phyloP scores from a whole-genome alignment of 805 yeast genomes.

The Starmerella etchellsii region DNA sequence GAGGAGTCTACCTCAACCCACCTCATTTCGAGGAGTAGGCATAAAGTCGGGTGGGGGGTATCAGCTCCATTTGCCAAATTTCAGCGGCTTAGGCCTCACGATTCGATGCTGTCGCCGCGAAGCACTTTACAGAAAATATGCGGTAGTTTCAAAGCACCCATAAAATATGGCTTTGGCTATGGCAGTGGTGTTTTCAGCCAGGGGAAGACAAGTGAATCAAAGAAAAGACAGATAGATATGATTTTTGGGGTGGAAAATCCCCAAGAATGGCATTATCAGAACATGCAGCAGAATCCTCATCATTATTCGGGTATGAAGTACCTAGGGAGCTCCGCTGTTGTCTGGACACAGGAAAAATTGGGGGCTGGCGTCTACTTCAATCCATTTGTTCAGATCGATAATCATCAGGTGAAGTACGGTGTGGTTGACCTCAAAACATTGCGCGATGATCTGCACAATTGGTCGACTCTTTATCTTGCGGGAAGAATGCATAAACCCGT shows the following conservation, averaged over 20 bases:
- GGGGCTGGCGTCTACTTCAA: constrained; percentile 94
- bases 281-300: constrained; percentile 49
- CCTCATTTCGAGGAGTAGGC: too few species aligned
- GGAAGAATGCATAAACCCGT: constrained; percentile 95
- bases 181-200: constrained; percentile 91
- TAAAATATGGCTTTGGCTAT: constrained; percentile 76
- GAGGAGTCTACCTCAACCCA: too few species aligned
- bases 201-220: constrained; percentile 33
- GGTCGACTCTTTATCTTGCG: constrained; percentile 78
- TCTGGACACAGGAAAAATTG: constrained; percentile 41
- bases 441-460: constrained; percentile 58
- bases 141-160: constrained; percentile 54
- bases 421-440: constrained; percentile 53
- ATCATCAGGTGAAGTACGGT: constrained; percentile 68
- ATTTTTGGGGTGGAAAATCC: constrained; percentile 71
- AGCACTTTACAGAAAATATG: constrained; percentile 34
- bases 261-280: constrained; percentile 60
- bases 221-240: constrained; percentile 59
- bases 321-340: constrained; percentile 47
- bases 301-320: constrained; percentile 64
- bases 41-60: too few species aligned
- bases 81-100: too few species aligned
- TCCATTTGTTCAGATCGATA: constrained; percentile 62
- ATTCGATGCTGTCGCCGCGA: constrained; percentile 10
- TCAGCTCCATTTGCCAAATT: too few species aligned